A percentile compares a stretch with the other conserved stretches of the same genome.
These are phyloP conservation scores for Ophiorrhiza pumila DNA, from an alignment of 257 asterid genomes.

Conservation along the genomic window DNA sequence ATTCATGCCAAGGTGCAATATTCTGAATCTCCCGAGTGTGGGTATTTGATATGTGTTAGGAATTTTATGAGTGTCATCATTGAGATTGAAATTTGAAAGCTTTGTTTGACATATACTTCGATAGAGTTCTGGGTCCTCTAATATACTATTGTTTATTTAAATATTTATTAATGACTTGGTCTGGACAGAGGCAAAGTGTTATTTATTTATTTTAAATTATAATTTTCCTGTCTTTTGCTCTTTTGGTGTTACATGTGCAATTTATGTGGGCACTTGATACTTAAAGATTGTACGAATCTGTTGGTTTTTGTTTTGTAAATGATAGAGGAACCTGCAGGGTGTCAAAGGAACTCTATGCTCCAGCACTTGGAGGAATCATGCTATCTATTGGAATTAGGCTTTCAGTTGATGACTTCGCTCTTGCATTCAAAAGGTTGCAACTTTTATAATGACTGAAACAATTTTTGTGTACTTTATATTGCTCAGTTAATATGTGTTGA, in stretches of 20 bases:
- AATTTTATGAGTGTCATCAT: neutral
- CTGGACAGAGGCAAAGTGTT: neutral
- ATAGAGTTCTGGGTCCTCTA: constrained; percentile 8
- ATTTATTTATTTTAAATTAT: neutral
- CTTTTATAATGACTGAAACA: constrained; percentile 12
- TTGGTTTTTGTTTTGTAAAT: constrained; percentile 33
- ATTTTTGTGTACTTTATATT: neutral
- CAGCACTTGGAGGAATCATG: constrained; percentile 99
- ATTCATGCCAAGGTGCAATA: neutral
- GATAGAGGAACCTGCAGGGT: constrained; percentile 92
- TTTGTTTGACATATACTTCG: no score
- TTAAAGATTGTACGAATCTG: constrained; percentile 32
- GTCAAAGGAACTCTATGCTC: constrained; percentile 89
- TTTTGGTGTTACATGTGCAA: constrained; percentile 15
- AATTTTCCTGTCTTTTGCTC: constrained; percentile 4
- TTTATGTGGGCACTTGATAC: constrained; percentile 13
- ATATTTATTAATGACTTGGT: neutral
- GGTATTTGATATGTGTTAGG: neutral
- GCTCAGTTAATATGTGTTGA: neutral
- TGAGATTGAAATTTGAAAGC: neutral
- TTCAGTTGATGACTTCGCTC: constrained; percentile 85
- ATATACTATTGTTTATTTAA: constrained; percentile 17
- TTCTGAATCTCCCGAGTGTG: neutral
- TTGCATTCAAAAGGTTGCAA: constrained; percentile 80
- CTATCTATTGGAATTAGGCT: constrained; percentile 89